These are phyloP conservation scores for Aureobasidium leucospermi DNA, from an alignment of 2,329 filamentous ascomycete species.

Conservation along the genomic window DNA sequence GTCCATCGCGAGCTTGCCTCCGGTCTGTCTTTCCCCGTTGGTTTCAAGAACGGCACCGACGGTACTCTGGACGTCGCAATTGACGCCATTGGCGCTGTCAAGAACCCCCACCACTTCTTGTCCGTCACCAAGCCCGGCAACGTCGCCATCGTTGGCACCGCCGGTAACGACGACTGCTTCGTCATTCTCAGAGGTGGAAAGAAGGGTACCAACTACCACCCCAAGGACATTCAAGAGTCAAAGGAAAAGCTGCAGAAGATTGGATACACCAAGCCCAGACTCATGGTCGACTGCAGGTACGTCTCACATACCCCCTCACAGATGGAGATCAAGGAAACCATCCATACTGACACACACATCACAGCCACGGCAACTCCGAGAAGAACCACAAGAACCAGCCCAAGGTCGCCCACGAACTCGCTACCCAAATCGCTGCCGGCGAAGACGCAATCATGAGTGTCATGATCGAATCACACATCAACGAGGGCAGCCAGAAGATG, in stretches of 20 bases:
- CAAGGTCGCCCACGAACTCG: constrained; percentile 75
- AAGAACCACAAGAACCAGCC: constrained; percentile 98
- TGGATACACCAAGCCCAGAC: constrained; percentile 57
- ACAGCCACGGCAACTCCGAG: constrained; percentile 74
- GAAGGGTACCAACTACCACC: constrained; percentile 89
- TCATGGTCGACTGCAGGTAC: constrained; percentile 84
- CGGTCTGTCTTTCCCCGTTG: constrained; percentile 91
- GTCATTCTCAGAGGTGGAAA: constrained; percentile 90
- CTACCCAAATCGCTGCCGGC: constrained; percentile 76
- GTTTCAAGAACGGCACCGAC: constrained; percentile 99
- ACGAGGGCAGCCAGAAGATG: constrained; percentile 88
- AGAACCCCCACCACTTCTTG: constrained; percentile 91
- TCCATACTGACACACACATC: background rate
- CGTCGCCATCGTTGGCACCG: constrained; percentile 88
- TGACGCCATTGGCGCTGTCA: constrained; percentile 89
- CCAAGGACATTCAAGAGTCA: constrained; percentile 72
- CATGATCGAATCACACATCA: constrained; percentile 98
- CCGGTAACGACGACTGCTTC: constrained; percentile 94
- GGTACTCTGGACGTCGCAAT: constrained; percentile 83
- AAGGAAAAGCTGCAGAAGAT: constrained; percentile 72
- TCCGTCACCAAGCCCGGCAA: constrained; percentile 95
- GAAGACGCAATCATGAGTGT: constrained; percentile 89
- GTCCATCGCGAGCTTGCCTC: constrained; percentile 90
- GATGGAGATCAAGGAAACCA: background rate
- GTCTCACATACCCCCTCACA: background rate